Evolutionary conservation across 2,329 filamentous ascomycete species (phyloP).

Genomic region (Neurospora sp.): DNA sequence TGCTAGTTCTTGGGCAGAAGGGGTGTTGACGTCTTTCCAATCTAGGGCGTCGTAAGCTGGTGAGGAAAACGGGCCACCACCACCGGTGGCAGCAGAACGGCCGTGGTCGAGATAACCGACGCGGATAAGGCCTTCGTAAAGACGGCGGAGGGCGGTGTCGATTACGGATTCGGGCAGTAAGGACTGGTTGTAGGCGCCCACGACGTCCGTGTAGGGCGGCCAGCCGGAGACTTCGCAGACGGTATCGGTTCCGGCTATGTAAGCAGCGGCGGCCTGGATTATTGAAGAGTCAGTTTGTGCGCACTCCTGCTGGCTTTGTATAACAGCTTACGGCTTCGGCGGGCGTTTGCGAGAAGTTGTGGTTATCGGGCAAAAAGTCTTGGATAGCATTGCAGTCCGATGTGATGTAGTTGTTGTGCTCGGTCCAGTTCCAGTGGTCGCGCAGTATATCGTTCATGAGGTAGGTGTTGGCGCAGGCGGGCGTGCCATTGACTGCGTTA

Average conservation of each 20-base stretch:
- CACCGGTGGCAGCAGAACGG: neutral
- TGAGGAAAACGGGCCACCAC: neutral
- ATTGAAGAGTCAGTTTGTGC: too few relatives aligned
- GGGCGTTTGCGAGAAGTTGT: constrained; percentile 13
- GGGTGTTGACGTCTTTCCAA: constrained; percentile 45
- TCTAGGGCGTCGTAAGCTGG: constrained; percentile 37
- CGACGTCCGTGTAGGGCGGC: constrained; percentile 12
- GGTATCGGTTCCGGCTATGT: constrained; percentile 15
- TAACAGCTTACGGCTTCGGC: constrained; percentile 7
- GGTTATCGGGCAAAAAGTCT: constrained; percentile 12
- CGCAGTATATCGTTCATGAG: constrained; percentile 53
- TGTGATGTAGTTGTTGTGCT: constrained; percentile 16
- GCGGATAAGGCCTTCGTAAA: constrained; percentile 25
- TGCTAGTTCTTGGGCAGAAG: constrained; percentile 42
- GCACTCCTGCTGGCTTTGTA: too few relatives aligned
- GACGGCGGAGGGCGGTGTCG: constrained; percentile 20
- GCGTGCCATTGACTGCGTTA: constrained; percentile 56
- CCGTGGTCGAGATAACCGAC: constrained; percentile 24
- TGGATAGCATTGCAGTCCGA: constrained; percentile 16
- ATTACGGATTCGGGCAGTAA: constrained; percentile 20
- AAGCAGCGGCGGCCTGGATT: constrained; percentile 7
- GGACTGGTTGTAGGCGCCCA: constrained; percentile 17
- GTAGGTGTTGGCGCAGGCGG: constrained; percentile 33
- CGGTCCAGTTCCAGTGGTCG: constrained; percentile 18
- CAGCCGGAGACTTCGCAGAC: constrained; percentile 14